A percentile compares a stretch with the other conserved stretches of the same genome.
These are phyloP conservation scores for Kockovaella imperatae DNA, from an alignment of 768 basidiomycete genomes.

Conservation along the genomic window DNA sequence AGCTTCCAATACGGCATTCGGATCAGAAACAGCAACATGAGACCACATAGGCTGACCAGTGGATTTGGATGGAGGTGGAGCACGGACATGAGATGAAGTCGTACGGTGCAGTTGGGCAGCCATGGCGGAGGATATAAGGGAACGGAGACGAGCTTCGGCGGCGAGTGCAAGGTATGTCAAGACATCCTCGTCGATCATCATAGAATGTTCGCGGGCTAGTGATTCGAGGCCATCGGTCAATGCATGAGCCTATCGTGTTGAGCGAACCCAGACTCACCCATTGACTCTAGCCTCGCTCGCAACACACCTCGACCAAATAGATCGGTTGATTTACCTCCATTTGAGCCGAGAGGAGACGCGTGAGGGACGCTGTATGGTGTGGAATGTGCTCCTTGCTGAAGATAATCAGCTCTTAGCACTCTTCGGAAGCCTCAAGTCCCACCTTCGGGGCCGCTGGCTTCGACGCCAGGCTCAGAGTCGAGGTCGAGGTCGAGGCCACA, in stretches of 20 bases:
- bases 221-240: not conserved
- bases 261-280: conserved; percentile 6
- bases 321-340: conserved; percentile 23
- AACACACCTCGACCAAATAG: conserved; percentile 14
- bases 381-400: no score
- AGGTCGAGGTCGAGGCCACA: no score
- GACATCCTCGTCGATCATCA: conserved; percentile 22
- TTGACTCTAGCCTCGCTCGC: conserved; percentile 3
- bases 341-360: no score
- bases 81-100: conserved; percentile 16
- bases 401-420: no score
- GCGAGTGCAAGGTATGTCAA: conserved; percentile 26
- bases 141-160: conserved; percentile 26
- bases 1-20: conserved; percentile 14
- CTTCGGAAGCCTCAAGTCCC: no score
- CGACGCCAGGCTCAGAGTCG: no score
- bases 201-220: conserved; percentile 18
- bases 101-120: conserved; percentile 29
- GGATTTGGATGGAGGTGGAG: conserved; percentile 6
- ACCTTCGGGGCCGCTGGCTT: no score
- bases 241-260: not conserved
- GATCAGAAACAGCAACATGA: conserved; percentile 13
- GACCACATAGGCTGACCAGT: conserved; percentile 21
- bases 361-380: no score
- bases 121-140: conserved; percentile 14